Base-by-base conservation (phyloP, 1,284 basidiomycete species). In the Fomitopsis palustris region DNA sequence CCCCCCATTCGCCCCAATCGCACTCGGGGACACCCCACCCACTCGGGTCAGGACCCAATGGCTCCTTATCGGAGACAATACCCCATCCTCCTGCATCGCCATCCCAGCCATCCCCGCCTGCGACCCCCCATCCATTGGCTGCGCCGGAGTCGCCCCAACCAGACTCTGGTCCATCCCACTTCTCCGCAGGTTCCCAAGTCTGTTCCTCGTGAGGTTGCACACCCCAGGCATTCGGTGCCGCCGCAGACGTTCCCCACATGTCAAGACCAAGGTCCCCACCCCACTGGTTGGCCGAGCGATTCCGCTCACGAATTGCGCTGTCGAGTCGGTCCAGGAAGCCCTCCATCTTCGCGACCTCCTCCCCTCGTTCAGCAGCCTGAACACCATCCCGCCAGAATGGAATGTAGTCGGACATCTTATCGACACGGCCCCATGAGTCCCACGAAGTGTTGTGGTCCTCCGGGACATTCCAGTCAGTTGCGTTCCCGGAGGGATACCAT, bases 361-460 rank as follows among this genome's bases (percentile, higher is more conserved):
- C 76, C 0, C 79, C 83, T 29, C 75, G 72, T 66, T 80, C 76
- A 9, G 81, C 84, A 1, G 82, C 82, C 43, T 78, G 74, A 3
- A 86, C 71, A 3, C 79, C 81, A 19, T 75, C 70, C 31, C 76
- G 74, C 85, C 86, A 87, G 67, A 83, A 85, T 1, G 77, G 76
- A 37, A 87, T 64, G 39, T 68, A 62, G 33, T 70, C 72, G 4
- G 57, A 62, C 39, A 67, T 61, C 19, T 66, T 65, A 58, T 85
- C 81, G 9, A 78, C 72, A 60, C 76, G 77, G 60, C 81, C 76
- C 42, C 81, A 78, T 63, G 79, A 77, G 64, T 88, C 87, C 67
- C 77, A 77, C 27, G 65, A 68, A 77, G 66, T 9, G 71, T 66
- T 38, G 63, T 64, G 41, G 63, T 63, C 55, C 61, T 60, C 57